These are phyloP conservation scores for Cytospora mali DNA, from an alignment of 2,329 filamentous ascomycete genomes.

Conservation along the genomic window DNA sequence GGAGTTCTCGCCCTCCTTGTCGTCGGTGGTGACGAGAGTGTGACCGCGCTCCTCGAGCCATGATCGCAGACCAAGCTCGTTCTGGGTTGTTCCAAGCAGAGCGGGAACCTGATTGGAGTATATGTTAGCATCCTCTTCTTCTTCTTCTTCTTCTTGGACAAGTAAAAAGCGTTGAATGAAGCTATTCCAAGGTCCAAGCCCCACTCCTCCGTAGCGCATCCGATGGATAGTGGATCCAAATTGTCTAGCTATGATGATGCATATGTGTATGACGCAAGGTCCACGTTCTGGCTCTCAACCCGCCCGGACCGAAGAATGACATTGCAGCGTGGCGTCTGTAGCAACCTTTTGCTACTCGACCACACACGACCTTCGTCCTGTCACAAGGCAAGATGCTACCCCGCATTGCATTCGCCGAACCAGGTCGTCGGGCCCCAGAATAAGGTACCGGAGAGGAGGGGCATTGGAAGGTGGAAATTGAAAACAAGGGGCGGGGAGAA, in stretches of 20 bases:
- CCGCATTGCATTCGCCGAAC: constrained; percentile 18
- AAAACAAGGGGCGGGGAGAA: too few relatives aligned
- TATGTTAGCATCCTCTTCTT: constrained; percentile 14
- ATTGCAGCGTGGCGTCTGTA: too few relatives aligned
- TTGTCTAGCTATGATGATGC: neutral
- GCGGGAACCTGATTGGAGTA: constrained; percentile 61
- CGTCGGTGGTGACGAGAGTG: constrained; percentile 93
- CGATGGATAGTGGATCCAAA: neutral
- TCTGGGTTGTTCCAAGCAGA: constrained; percentile 94
- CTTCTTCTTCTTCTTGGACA: too few relatives aligned
- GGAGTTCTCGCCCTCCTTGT: constrained; percentile 93
- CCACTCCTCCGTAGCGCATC: neutral
- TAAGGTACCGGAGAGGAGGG: constrained; percentile 5
- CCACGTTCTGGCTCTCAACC: neutral
- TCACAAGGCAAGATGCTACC: constrained; percentile 2
- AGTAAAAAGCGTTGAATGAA: too few relatives aligned
- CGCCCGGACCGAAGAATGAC: neutral
- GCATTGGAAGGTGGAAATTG: too few relatives aligned
- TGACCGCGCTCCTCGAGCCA: constrained; percentile 98
- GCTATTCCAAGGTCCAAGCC: neutral
- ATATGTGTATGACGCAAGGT: neutral
- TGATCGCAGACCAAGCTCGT: constrained; percentile 94
- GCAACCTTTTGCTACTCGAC: too few relatives aligned
- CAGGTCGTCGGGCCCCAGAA: constrained; percentile 14
- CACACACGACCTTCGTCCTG: neutral